Evolutionary conservation across 2,329 filamentous ascomycete species (phyloP).

Genomic region (Exophiala sideris): DNA sequence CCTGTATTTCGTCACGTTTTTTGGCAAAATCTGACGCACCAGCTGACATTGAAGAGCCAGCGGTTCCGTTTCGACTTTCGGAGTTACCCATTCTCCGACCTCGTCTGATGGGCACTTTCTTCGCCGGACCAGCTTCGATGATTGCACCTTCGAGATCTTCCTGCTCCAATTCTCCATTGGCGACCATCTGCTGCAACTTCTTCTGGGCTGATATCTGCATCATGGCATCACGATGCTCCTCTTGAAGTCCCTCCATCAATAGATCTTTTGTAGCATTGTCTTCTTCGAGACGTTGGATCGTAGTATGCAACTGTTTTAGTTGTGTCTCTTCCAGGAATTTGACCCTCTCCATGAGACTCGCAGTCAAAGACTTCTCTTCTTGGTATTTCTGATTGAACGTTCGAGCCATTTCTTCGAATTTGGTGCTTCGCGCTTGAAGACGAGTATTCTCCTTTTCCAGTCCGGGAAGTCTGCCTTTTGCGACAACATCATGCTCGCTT

Average conservation of each 20-base stretch:
- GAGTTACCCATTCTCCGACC: too few species aligned
- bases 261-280: conserved; percentile 27
- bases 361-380: conserved; percentile 82
- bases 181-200: conserved; percentile 29
- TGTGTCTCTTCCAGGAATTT: conserved; percentile 60
- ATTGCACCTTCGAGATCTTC: conserved; percentile 58
- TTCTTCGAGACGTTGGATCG: conserved; percentile 29
- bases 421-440: conserved; percentile 64
- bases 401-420: conserved; percentile 72
- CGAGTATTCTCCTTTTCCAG: conserved; percentile 72
- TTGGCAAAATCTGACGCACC: too few species aligned
- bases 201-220: conserved; percentile 26
- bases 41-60: too few species aligned
- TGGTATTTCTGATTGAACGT: conserved; percentile 71
- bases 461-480: conserved; percentile 48
- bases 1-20: too few species aligned
- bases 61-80: too few species aligned
- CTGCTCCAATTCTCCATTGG: conserved; percentile 73
- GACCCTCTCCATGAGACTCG: conserved; percentile 75
- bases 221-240: conserved; percentile 27
- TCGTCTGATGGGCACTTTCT: conserved; percentile 12
- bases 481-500: conserved; percentile 20
- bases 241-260: conserved; percentile 26
- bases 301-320: conserved; percentile 54
- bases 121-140: conserved; percentile 22